Evolutionary conservation across 441 rosid species (phyloP), one percentile per base, ranked within the genome.

Genomic region (Adansonia madagascariensis): DNA sequence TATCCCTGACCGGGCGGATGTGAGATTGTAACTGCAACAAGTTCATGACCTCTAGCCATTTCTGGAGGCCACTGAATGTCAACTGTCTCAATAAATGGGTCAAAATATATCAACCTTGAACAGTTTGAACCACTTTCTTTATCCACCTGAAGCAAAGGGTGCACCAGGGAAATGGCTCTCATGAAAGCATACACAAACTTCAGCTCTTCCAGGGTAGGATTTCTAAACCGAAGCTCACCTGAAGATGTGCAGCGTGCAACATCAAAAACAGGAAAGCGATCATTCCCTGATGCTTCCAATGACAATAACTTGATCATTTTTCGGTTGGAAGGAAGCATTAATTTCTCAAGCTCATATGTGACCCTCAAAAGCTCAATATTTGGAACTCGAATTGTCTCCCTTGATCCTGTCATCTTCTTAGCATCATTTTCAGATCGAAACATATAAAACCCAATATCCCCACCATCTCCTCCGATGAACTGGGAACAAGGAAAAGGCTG

Each of bases 381-480:
- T 12, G 92, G 92, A 75, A 80, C 86, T 71, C 81, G 81, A 78
- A 83, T 77, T 2, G 90, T 87, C 86, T 88, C 94, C 79, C 89
- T 82, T 4, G 90, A 83, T 35, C 88, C 92, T 9, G 85, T 85
- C 92, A 89, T 90, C 69, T 81, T 87, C 87, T 84, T 80, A 74
- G 89, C 92, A 81, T 84, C 89, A 82, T 57, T 82, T 76, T 84
- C 88, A 39, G 90, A 84, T 67, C 87, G 81, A 78, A 86, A 90
- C 88, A 92, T 80, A 60, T 88, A 77, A 66, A 89, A 76, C 47
- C 91, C 89, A 65, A 92, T 82, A 78, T 92, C 92, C 64, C 97
- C 94, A 78, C 94, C 92, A 82, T 89, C 90, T 5, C 90, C 97
- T 55, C 94, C 94, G 44, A 89, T 85, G 82, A 92, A 89, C 84